phyloP scores from a whole-genome alignment of 2,329 filamentous ascomycete species.

The Pseudogymnoascus sp. region DNA sequence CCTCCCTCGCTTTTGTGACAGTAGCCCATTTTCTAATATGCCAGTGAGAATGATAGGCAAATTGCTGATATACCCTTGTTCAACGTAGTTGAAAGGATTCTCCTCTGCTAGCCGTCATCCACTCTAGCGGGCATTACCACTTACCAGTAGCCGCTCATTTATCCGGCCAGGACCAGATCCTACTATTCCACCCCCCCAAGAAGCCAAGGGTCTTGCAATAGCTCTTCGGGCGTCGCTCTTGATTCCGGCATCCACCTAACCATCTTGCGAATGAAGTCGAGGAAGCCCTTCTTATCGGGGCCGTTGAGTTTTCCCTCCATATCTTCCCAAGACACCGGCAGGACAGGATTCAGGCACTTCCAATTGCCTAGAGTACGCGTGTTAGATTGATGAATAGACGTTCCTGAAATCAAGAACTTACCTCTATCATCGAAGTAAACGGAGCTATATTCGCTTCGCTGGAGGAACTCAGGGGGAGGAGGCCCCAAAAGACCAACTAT shows the following conservation, averaged over 20 bases:
- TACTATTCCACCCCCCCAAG: slow-evolving; percentile 13
- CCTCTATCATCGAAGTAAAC: slow-evolving; percentile 22
- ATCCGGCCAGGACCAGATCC: neutral
- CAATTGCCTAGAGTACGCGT: slow-evolving; percentile 18
- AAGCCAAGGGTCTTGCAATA: slow-evolving; percentile 20
- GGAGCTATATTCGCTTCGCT: slow-evolving; percentile 19
- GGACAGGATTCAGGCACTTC: slow-evolving; percentile 19
- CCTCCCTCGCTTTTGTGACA: no score
- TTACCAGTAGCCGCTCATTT: no score
- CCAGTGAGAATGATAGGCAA: neutral
- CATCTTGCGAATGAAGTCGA: slow-evolving; percentile 20
- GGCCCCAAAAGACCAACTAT: slow-evolving; percentile 23
- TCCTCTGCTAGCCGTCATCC: no score
- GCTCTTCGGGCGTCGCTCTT: slow-evolving; percentile 17
- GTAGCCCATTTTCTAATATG: no score
- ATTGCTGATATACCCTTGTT: neutral
- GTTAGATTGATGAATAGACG: slow-evolving; percentile 15
- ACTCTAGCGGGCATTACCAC: no score
- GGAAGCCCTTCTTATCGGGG: slow-evolving; percentile 18
- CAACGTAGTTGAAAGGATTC: neutral
- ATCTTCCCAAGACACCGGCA: slow-evolving; percentile 18
- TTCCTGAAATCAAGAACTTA: slow-evolving; percentile 16
- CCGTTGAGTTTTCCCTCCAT: slow-evolving; percentile 17
- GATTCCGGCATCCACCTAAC: slow-evolving; percentile 19
- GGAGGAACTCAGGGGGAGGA: slow-evolving; percentile 22